phyloP scores from a whole-genome alignment of 805 yeast genomes.

The Clavispora asparagi region DNA sequence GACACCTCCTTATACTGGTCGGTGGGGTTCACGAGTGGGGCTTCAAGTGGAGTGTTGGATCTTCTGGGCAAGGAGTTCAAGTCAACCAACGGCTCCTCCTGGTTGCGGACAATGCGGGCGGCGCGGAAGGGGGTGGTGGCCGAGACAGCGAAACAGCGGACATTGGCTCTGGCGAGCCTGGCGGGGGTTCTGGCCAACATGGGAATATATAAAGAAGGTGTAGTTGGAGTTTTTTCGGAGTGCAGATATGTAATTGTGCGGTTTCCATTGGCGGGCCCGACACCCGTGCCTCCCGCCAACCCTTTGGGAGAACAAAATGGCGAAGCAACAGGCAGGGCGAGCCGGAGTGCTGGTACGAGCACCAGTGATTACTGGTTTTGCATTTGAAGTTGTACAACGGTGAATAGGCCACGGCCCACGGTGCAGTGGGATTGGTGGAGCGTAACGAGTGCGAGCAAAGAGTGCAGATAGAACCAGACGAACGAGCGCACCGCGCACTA shows the following conservation, averaged over 20 bases:
- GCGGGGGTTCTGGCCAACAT: conserved; percentile 13
- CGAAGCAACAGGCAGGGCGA: no score
- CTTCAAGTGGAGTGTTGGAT: conserved; percentile 26
- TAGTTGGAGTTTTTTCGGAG: conserved; percentile 3
- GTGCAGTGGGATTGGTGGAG: no score
- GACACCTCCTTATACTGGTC: conserved; percentile 62
- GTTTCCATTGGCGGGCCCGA: conserved; percentile 8
- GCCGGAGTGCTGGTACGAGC: no score
- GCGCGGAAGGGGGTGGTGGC: conserved; percentile 1
- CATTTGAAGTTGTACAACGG: no score
- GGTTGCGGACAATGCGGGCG: conserved; percentile 3
- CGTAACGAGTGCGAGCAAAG: no score
- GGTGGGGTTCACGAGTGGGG: conserved; percentile 68
- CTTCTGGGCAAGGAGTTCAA: conserved; percentile 36
- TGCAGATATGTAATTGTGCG: conserved; percentile 16
- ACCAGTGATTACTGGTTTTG: no score
- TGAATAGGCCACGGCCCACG: no score
- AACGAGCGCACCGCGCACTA: no score
- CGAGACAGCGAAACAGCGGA: conserved; percentile 1
- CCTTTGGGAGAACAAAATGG: no score
- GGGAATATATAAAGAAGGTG: conserved; percentile 4
- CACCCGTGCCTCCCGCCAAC: not conserved
- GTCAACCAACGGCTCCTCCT: conserved; percentile 28
- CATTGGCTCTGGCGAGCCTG: conserved; percentile 5
- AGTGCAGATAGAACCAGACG: no score